phyloP scores from a whole-genome alignment of 1,139 yeast species.

The Yamadazyma mexicana region DNA sequence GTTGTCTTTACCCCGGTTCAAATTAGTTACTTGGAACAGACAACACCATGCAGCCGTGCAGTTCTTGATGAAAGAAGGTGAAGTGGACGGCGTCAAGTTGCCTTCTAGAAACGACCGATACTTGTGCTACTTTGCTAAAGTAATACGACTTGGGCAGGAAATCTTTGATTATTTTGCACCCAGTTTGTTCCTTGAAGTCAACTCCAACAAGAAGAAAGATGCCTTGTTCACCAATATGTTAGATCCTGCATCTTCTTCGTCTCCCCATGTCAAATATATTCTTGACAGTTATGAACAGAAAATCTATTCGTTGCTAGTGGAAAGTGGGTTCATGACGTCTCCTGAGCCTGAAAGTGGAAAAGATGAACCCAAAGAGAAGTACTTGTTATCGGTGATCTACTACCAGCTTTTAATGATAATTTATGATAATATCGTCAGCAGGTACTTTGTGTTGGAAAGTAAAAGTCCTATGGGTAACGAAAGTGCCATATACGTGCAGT shows the following conservation, averaged over 20 bases:
- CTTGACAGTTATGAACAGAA: conserved; percentile 24
- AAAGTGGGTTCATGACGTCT: conserved; percentile 30
- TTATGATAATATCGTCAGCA: conserved; percentile 42
- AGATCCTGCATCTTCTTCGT: conserved; percentile 15
- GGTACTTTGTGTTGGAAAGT: conserved; percentile 16
- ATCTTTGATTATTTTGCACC: conserved; percentile 32
- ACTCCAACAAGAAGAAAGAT: conserved; percentile 13
- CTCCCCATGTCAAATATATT: conserved; percentile 16
- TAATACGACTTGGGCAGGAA: conserved; percentile 46
- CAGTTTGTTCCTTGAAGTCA: conserved; percentile 10
- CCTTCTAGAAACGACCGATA: conserved; percentile 32
- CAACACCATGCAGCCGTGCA: conserved; percentile 39
- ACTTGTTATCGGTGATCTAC: conserved; percentile 38
- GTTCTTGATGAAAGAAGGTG: conserved; percentile 30
- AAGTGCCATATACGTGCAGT: conserved; percentile 27
- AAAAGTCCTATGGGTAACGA: conserved; percentile 11
- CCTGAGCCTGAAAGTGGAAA: conserved; percentile 13
- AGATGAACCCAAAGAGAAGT: conserved; percentile 28
- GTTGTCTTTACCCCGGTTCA: conserved; percentile 49
- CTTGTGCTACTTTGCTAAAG: conserved; percentile 37
- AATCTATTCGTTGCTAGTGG: conserved; percentile 20
- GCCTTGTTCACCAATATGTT: conserved; percentile 17
- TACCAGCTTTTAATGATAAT: conserved; percentile 49
- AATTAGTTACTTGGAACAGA: conserved; percentile 47
- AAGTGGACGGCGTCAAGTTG: conserved; percentile 17